Conservation (phyloP, 352 stramenopile species). For the Halophytophthora batemanensis region DNA sequence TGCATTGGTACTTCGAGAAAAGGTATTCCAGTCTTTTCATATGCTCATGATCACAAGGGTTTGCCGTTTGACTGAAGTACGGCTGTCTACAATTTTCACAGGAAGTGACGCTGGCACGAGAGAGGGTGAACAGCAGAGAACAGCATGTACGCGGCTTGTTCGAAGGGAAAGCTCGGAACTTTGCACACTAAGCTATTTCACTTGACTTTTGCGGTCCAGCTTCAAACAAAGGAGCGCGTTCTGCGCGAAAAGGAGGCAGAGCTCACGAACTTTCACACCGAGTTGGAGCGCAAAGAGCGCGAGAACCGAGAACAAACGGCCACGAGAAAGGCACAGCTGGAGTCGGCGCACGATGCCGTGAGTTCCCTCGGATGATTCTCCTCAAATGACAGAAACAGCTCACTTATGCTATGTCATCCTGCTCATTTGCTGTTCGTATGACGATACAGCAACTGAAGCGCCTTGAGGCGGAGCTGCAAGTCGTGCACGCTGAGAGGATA, state of each 20-base stretch:
- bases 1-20: constrained; percentile 25
- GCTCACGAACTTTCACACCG: constrained; percentile 17
- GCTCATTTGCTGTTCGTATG: neutral
- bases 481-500: constrained; percentile 1
- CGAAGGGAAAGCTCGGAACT: neutral
- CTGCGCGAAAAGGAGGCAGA: constrained; percentile 40
- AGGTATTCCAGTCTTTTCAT: constrained; percentile 12
- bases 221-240: constrained; percentile 41
- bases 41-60: neutral
- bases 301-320: neutral
- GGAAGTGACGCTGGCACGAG: constrained; percentile 16
- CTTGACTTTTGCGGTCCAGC: constrained; percentile 7
- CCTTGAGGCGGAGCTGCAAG: neutral
- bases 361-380: too few species aligned
- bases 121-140: constrained; percentile 21
- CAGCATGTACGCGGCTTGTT: constrained; percentile 27
- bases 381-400: too few species aligned
- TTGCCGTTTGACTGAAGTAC: neutral
- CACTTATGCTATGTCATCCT: neutral
- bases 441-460: constrained; percentile 5
- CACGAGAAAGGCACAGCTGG: neutral
- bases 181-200: neutral
- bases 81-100: neutral
- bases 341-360: neutral
- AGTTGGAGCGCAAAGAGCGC: constrained; percentile 14